Conservation (phyloP, 2,329 filamentous ascomycete genomes). For the Cladorrhinum sp. region DNA sequence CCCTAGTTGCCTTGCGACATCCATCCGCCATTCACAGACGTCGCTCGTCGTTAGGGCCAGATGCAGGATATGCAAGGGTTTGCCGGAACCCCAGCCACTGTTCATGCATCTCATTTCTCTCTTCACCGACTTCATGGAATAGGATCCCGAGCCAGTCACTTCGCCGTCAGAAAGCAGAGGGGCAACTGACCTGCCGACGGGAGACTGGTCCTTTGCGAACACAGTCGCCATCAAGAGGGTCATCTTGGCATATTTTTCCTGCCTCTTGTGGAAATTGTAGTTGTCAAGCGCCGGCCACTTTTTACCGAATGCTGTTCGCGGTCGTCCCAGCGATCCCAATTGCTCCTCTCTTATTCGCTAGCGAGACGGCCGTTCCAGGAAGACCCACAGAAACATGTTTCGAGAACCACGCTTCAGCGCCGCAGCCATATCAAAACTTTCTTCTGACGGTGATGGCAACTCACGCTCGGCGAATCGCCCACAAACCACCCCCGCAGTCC, state of each 20-base stretch:
- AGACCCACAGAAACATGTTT: conserved; percentile 14
- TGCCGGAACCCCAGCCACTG: conserved; percentile 36
- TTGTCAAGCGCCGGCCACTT: conserved; percentile 21
- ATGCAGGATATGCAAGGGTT: conserved; percentile 35
- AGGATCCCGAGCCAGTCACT: conserved; percentile 30
- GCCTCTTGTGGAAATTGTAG: neutral
- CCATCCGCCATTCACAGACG: conserved; percentile 34
- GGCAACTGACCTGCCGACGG: neutral
- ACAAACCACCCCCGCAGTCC: conserved; percentile 7
- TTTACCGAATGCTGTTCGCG: conserved; percentile 23
- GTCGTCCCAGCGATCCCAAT: conserved; percentile 26
- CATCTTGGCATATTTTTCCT: conserved; percentile 2
- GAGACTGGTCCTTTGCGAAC: neutral
- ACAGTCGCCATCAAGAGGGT: conserved; percentile 15
- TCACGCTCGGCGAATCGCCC: conserved; percentile 27
- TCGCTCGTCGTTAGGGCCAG: conserved; percentile 29
- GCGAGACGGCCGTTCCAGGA: conserved; percentile 5
- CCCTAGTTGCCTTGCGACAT: conserved; percentile 40
- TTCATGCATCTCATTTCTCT: conserved; percentile 45
- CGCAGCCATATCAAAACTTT: conserved; percentile 10
- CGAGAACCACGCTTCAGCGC: conserved; percentile 15
- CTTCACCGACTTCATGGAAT: conserved; percentile 45
- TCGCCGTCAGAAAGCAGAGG: conserved; percentile 15
- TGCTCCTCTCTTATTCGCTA: conserved; percentile 30
- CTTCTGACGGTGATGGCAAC: conserved; percentile 20